Conservation (phyloP, 139 green algal genomes). For the Asterochloris erici region DNA sequence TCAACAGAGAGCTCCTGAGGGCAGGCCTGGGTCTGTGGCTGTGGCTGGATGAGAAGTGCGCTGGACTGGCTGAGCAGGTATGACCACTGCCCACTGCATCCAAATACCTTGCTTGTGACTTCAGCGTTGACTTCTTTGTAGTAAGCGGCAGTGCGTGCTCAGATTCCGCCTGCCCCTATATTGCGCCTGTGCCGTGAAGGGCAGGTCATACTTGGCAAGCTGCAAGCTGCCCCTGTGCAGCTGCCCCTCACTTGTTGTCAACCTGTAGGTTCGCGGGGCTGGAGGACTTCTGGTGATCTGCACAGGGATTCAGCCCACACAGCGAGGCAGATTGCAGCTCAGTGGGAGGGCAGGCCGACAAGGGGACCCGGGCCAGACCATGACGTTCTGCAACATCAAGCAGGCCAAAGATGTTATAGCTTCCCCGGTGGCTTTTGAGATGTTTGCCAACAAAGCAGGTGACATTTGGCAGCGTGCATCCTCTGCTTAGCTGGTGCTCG, state of each 20-base stretch:
- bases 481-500: neutral
- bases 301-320: constrained; percentile 43
- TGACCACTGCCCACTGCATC: no score
- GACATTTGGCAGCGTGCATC: neutral
- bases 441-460: neutral
- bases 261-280: constrained; percentile 38
- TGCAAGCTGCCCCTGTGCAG: neutral
- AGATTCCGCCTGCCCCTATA: neutral
- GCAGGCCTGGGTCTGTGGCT: no score
- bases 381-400: constrained; percentile 47
- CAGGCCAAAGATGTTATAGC: constrained; percentile 24
- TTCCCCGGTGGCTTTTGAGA: neutral
- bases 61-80: no score
- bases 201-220: neutral
- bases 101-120: neutral
- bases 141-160: neutral
- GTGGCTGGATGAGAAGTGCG: no score
- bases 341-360: constrained; percentile 56
- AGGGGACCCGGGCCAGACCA: constrained; percentile 68
- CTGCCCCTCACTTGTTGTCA: neutral
- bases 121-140: neutral
- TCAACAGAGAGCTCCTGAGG: no score
- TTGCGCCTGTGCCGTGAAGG: neutral
- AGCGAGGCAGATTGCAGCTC: constrained; percentile 70
- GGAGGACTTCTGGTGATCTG: constrained; percentile 74